These are phyloP conservation scores for Trichosporon inkin DNA, from an alignment of 1,284 basidiomycete species.

Conservation along the genomic window DNA sequence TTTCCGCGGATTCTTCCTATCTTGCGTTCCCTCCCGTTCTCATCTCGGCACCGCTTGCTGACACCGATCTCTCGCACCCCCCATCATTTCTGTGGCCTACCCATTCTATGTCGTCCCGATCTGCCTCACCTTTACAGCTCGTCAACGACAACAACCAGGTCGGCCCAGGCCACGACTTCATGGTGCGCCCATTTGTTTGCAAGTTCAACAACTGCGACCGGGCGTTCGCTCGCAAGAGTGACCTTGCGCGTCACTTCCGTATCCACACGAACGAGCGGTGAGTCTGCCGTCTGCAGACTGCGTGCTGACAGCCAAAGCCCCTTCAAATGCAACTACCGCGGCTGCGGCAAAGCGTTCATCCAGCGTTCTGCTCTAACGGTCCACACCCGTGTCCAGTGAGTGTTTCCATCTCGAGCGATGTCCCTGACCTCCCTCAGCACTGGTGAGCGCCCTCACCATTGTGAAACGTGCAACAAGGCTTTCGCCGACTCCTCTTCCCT, in stretches of 20 bases:
- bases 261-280: constrained; percentile 52
- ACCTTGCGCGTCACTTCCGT: constrained; percentile 52
- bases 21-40: not conserved
- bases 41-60: not conserved
- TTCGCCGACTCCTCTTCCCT: constrained; percentile 59
- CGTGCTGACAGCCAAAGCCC: constrained; percentile 36
- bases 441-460: constrained; percentile 58
- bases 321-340: constrained; percentile 41
- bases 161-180: constrained; percentile 36
- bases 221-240: constrained; percentile 53
- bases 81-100: constrained; percentile 5
- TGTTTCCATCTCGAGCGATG: not conserved
- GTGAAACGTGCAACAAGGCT: constrained; percentile 54
- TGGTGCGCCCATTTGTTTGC: constrained; percentile 46
- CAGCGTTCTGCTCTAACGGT: constrained; percentile 51
- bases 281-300: constrained; percentile 16
- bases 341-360: constrained; percentile 50
- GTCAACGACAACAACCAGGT: constrained; percentile 46
- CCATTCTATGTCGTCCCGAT: not conserved
- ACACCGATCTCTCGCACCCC: not conserved
- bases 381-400: constrained; percentile 52
- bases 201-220: constrained; percentile 50
- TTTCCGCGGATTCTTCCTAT: constrained; percentile 6
- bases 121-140: constrained; percentile 30
- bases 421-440: constrained; percentile 42